These are phyloP conservation scores for Selenicereus undatus DNA, from an alignment of 148 eudicot genomes.

Conservation along the genomic window DNA sequence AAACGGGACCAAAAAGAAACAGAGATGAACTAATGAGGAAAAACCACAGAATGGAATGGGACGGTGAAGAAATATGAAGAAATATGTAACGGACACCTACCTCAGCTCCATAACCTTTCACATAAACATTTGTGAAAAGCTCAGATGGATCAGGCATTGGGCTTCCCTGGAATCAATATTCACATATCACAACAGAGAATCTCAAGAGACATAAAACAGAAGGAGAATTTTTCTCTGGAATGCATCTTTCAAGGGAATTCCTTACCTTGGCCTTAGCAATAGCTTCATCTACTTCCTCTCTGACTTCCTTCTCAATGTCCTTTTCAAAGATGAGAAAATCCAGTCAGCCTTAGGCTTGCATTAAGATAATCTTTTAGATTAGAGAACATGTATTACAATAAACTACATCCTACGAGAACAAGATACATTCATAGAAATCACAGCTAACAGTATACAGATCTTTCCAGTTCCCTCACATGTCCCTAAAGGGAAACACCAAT, in stretches of 20 bases:
- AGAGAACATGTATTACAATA: neutral
- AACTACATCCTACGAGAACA: neutral
- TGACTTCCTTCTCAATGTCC: conserved; percentile 58
- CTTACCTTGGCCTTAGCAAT: conserved; percentile 59
- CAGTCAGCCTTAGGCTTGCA: neutral
- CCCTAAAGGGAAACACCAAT: neutral
- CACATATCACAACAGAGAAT: neutral
- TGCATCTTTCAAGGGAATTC: neutral
- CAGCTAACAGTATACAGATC: neutral
- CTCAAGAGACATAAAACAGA: neutral
- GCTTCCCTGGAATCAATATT: conserved; percentile 61
- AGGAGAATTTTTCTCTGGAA: neutral
- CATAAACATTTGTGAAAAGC: conserved; percentile 78
- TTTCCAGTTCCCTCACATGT: neutral
- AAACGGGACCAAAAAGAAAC: too few relatives aligned
- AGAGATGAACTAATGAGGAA: neutral
- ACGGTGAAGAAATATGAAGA: neutral
- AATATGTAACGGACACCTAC: conserved; percentile 30
- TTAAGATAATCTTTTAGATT: neutral
- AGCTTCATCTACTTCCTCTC: conserved; percentile 56
- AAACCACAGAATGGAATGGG: neutral
- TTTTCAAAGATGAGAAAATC: neutral
- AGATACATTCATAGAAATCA: neutral
- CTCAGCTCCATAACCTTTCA: conserved; percentile 79
- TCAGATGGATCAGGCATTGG: conserved; percentile 83